Conservation (phyloP, 495 filamentous ascomycete genomes). For the Lichenothelia convexa region DNA sequence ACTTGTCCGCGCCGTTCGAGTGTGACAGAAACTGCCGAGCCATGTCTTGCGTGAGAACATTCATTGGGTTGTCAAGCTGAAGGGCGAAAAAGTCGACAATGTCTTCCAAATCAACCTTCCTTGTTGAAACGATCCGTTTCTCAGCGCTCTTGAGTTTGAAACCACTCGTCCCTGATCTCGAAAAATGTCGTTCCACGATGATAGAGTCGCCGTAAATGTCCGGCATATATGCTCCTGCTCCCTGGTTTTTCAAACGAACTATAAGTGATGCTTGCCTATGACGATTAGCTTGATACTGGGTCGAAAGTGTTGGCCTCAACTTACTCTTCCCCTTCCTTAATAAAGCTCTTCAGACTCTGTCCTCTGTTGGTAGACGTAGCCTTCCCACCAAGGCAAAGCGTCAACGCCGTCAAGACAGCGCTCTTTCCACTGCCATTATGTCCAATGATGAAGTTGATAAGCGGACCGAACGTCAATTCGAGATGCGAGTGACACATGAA, state of each 20-base stretch:
- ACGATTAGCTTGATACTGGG: conserved; percentile 17
- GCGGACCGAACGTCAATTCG: conserved; percentile 62
- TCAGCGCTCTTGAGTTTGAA: conserved; percentile 70
- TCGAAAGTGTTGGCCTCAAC: conserved; percentile 16
- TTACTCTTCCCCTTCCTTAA: conserved; percentile 73
- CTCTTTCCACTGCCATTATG: conserved; percentile 99
- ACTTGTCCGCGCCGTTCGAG: conserved; percentile 67
- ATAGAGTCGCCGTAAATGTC: conserved; percentile 77
- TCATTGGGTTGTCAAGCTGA: conserved; percentile 95
- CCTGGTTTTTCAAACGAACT: conserved; percentile 80
- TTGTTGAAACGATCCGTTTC: conserved; percentile 58
- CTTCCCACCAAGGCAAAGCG: conserved; percentile 83
- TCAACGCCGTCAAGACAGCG: conserved; percentile 86
- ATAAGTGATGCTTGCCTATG: conserved; percentile 33
- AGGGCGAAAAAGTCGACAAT: conserved; percentile 84
- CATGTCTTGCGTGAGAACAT: conserved; percentile 91
- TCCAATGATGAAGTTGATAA: conserved; percentile 95
- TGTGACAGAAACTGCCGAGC: conserved; percentile 83
- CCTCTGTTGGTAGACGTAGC: conserved; percentile 91
- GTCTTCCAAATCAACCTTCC: conserved; percentile 75
- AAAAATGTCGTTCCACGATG: conserved; percentile 77
- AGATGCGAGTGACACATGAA: conserved; percentile 89
- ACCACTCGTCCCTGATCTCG: conserved; percentile 51
- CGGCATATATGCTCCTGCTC: conserved; percentile 61
- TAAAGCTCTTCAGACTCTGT: conserved; percentile 75